Evolutionary conservation across 257 asterid species (phyloP), one percentile per base, ranked within the genome.

Genomic region (Capsicum chinense): DNA sequence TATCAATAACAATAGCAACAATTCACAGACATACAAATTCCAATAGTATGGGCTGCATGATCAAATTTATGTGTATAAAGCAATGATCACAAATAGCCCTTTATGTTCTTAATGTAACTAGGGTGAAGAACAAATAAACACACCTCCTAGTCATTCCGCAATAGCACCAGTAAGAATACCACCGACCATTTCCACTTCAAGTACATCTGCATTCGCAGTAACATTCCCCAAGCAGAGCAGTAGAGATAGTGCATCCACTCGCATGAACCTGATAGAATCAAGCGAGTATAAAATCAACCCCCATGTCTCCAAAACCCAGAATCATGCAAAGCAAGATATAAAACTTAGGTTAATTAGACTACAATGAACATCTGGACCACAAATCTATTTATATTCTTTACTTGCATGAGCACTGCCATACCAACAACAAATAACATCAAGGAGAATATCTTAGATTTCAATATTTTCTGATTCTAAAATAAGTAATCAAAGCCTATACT

Each of bases 101-200:
- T 19, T 21, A 74, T 12, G 62, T 74, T 21, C 62, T 74, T 74
- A 74, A 52, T 13, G 47, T 21, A 74, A 50, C 47, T 12, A 74
- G 44, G 52, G 21, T 14, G 62, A 48, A 74, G 59, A 47, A 48
- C 59, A 52, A 86, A 68, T 71, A 62, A 84, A 48, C 57, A 86
- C 59, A 96, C 99, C 98, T 94, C 98, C 99, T 89, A 96, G 84
- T 68, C 99, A 97, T 89, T 96, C 99, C 2, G 98, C 98, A 64
- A 93, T 94, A 54, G 98, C 91, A 82, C 98, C 98, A 26, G 97
- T 93, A 59, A 96, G 70, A 66, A 96, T 33, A 78, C 99, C 99
- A 83, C 94, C 94, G 13, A 96, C 87, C 95, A 88, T 92, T 88
- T 96, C 99, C 89, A 96, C 94, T 44, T 92, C 91, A 88, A 96